Evolutionary conservation across 805 yeast species (phyloP), one percentile per base, ranked within the genome.

Genomic region (Candida loeiensis): DNA sequence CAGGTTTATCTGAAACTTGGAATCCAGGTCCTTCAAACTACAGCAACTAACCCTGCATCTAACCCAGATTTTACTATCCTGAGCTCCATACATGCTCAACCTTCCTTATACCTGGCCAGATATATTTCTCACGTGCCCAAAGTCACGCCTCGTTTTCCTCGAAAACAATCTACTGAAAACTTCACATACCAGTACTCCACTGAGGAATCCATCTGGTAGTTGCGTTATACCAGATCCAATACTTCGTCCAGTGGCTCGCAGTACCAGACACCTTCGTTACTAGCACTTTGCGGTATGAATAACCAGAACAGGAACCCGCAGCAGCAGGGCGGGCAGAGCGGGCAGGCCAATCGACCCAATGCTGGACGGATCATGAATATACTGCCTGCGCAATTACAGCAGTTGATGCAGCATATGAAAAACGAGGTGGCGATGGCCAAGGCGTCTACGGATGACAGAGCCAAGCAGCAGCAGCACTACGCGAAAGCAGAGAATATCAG

Each of bases 401-500:
- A 77, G 53, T 64, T 84, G 44, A 72, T 81, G 9, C 76, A 72
- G 45, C 83, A 79, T 40, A 76, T 79, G 46, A 75, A 74, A 37
- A 63, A 70, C 22, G 84, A 80, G 49, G 71, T 79, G 22, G 77
- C 76, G 16, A 74, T 76, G 49, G 89, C 88, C 1, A 77, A 76
- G 49, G 73, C 73, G 13, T 73, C 81, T 0, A 86, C 87, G 2
- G 69, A 69, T 24, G 76, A 73, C 18, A 72, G 81, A 0, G 79
- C 75, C 0, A 77, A 69, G 43, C 88, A 87, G 14, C 75, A 76
- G 49, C 80, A 78, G 45, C 82, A 82, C 49, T 61, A 77, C 49
- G 69, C 69, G 44, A 77, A 76, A 45, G 88, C 87, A 3, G 79
- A 82, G 32, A 74, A 73, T 40, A 78, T 83, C 46, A 81, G 78